Evolutionary conservation across 129 eudicot genomes (phyloP).

Genomic region (Tagetes erecta): DNA sequence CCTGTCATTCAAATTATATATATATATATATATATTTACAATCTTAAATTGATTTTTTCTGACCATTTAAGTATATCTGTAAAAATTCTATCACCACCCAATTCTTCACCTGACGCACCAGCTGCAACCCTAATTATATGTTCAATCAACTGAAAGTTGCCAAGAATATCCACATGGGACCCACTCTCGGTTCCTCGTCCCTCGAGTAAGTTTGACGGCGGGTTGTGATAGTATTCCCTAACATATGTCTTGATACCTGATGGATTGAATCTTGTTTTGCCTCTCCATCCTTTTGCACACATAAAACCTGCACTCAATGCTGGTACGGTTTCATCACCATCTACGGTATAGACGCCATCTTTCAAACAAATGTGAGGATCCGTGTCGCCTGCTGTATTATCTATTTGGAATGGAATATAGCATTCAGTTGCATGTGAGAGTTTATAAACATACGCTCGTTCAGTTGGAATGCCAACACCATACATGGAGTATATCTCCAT

Average conservation of each 20-base stretch:
- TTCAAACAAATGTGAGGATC: slow-evolving; percentile 49
- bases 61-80: slow-evolving; percentile 84
- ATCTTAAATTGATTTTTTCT: slow-evolving; percentile 56
- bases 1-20: too few relatives aligned
- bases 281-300: slow-evolving; percentile 98
- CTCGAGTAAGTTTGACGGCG: slow-evolving; percentile 77
- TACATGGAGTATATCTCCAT: slow-evolving; percentile 89
- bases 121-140: slow-evolving; percentile 86
- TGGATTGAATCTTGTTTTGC: slow-evolving; percentile 84
- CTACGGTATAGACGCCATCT: slow-evolving; percentile 73
- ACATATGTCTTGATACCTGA: slow-evolving; percentile 67
- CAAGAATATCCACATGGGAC: slow-evolving; percentile 90
- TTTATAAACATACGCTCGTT: slow-evolving; percentile 78
- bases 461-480: slow-evolving; percentile 87
- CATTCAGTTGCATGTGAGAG: slow-evolving; percentile 63
- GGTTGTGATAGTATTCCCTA: slow-evolving; percentile 83
- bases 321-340: slow-evolving; percentile 98
- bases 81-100: slow-evolving; percentile 85
- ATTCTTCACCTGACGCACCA: slow-evolving; percentile 70
- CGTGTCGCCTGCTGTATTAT: slow-evolving; percentile 61
- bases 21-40: too few relatives aligned
- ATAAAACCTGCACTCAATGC: slow-evolving; percentile 82
- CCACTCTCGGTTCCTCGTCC: slow-evolving; percentile 98
- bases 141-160: slow-evolving; percentile 85
- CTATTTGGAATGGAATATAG: slow-evolving; percentile 82